Base-by-base conservation (phyloP, 768 basidiomycete genomes). In the Mycena metata region DNA sequence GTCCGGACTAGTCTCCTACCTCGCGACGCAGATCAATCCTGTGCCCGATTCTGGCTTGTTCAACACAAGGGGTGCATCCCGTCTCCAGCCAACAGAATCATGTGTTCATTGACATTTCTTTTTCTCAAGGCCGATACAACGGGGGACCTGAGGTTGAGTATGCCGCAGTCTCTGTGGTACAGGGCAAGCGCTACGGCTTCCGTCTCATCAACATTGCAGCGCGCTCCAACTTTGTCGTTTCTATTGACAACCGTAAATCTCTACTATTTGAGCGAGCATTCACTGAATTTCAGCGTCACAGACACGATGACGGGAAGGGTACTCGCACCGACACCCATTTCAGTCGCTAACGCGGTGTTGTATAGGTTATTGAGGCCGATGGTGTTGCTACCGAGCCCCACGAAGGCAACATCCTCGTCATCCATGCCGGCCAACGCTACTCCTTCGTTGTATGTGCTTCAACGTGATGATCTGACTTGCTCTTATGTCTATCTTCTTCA, bases 351-450 rank as follows among this genome's bases (percentile, higher is more conserved):
- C 43, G 9, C 33, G 26, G 36, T 65, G 35, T 5, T 55, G 36
- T 36, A 30, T 43, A 65, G 64, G 23, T 66, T n/a, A 66, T 66
- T n/a, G 64, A 58, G 41, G 49, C 57, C 19, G 64, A 66, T 21
- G 66, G 57, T 39, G n/a, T 47, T 26, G 49, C 41, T 23, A 45
- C 43, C 33, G 49, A n/a, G n/a, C 57, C 58, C 58, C 36, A 52
- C 26, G 50, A 42, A 21, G 65, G 60, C 42, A 66, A 60, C 58
- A 10, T 52, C 24, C 51, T 67, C 45, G 21, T 0, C 15, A 75
- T 88, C 62, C 80, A 79, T 43, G 81, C 84, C 9, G 84, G 82
- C 1, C 88, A 89, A 72, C 83, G 87, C 19, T 89, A 89, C 71
- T 87, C 78, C 3, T 76, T 81, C 13, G 76, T 82, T 15, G 74